phyloP scores from a whole-genome alignment of 2,329 filamentous ascomycete species.

The Aspergillus ibericus region DNA sequence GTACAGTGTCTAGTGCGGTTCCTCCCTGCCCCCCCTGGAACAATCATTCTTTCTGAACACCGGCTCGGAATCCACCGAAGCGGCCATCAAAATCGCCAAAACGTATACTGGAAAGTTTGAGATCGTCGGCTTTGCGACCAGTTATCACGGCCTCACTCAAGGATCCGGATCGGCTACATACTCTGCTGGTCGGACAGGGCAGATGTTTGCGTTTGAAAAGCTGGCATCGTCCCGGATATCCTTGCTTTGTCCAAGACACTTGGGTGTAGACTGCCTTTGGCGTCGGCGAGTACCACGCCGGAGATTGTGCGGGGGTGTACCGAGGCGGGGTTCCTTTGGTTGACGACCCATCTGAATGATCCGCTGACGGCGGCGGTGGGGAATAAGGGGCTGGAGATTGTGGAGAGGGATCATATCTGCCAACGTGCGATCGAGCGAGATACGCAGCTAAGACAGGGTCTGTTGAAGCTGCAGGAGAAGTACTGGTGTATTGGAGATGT shows the following conservation, averaged over 20 bases:
- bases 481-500: constrained; percentile 65
- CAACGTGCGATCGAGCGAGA: constrained; percentile 48
- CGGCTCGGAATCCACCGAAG: constrained; percentile 60
- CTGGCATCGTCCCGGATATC: constrained; percentile 57
- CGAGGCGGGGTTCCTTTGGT: constrained; percentile 56
- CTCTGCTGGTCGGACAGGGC: constrained; percentile 41
- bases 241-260: constrained; percentile 62
- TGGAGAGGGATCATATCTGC: constrained; percentile 57
- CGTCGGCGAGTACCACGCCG: constrained; percentile 57
- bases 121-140: constrained; percentile 60
- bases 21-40: constrained; percentile 50
- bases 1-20: constrained; percentile 52
- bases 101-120: constrained; percentile 65
- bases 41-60: constrained; percentile 61
- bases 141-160: constrained; percentile 63
- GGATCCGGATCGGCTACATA: constrained; percentile 53
- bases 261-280: constrained; percentile 60
- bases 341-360: constrained; percentile 65
- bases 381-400: constrained; percentile 62
- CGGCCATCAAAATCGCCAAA: constrained; percentile 66
- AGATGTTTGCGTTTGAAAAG: constrained; percentile 61
- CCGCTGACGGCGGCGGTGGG: constrained; percentile 61
- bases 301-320: constrained; percentile 53
- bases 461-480: constrained; percentile 48
- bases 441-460: constrained; percentile 48